phyloP scores from a whole-genome alignment of 139 green algal species.

The Auxenochlorella pyrenoidosa region DNA sequence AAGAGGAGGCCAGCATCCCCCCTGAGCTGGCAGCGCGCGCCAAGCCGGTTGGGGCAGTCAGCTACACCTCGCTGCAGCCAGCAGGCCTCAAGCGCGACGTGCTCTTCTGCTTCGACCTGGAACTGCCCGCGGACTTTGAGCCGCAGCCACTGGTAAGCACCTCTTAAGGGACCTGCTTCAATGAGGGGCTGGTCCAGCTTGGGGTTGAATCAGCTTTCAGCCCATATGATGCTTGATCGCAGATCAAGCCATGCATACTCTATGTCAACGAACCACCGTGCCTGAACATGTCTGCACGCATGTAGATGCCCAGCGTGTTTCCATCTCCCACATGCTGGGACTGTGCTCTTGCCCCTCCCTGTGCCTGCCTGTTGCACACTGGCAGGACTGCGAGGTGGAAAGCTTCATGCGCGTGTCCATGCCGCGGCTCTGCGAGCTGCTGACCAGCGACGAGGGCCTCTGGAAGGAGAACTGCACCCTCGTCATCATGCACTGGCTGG shows the following conservation, averaged over 20 bases:
- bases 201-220: too few species aligned
- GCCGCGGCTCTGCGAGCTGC: constrained; percentile 63
- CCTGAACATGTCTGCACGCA: too few species aligned
- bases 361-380: too few species aligned
- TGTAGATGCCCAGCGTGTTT: too few species aligned
- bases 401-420: constrained; percentile 82
- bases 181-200: too few species aligned
- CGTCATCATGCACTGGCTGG: constrained; percentile 89
- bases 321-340: too few species aligned
- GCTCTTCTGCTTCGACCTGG: constrained; percentile 83
- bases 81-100: constrained; percentile 89
- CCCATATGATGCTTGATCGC: too few species aligned
- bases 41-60: constrained; percentile 59
- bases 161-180: too few species aligned
- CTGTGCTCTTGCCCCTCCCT: too few species aligned
- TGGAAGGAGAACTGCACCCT: constrained; percentile 97
- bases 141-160: constrained; percentile 67
- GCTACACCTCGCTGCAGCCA: constrained; percentile 52
- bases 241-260: too few species aligned
- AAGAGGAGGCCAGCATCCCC: constrained; percentile 93
- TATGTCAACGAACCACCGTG: too few species aligned
- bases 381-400: constrained; percentile 81
- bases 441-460: constrained; percentile 62
- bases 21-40: constrained; percentile 65
- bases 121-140: constrained; percentile 88